These are phyloP conservation scores for Striga hermonthica DNA, from an alignment of 305 asterid genomes.

Conservation along the genomic window DNA sequence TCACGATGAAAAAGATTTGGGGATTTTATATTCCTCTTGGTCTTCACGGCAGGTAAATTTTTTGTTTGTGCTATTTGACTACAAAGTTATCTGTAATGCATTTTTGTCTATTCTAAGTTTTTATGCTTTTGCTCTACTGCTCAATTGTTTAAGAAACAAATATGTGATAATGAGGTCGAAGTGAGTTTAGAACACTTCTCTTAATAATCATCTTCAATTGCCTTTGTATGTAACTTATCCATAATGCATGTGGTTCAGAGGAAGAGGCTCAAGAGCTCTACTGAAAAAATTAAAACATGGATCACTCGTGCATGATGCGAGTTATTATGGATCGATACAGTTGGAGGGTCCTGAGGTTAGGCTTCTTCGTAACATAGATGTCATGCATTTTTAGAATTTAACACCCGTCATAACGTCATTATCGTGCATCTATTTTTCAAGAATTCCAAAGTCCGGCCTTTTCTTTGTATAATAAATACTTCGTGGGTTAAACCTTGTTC, in stretches of 20 bases:
- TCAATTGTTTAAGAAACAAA: background rate
- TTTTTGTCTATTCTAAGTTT: background rate
- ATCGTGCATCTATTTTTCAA: background rate
- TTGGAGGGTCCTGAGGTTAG: slow-evolving; percentile 32
- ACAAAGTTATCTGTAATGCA: background rate
- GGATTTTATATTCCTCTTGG: slow-evolving; percentile 82
- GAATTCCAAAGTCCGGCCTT: background rate
- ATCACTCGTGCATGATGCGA: slow-evolving; percentile 7
- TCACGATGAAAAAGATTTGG: slow-evolving; percentile 62
- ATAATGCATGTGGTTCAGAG: slow-evolving; percentile 51
- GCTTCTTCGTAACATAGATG: background rate
- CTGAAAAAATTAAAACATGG: slow-evolving; percentile 16
- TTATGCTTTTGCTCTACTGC: background rate
- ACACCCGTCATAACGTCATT: background rate
- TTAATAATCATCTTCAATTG: slow-evolving; percentile 9
- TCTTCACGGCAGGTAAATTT: slow-evolving; percentile 70
- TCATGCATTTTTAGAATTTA: background rate
- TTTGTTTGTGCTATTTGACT: background rate
- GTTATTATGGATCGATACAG: slow-evolving; percentile 11
- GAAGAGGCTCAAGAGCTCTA: slow-evolving; percentile 85
- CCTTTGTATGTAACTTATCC: slow-evolving; percentile 6
- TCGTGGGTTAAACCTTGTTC: slow-evolving; percentile 26
- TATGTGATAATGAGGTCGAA: background rate
- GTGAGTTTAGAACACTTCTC: background rate
- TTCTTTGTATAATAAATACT: background rate